A percentile compares a stretch with the other conserved stretches of the same genome.
Conservation (phyloP, 83 land plant genomes). For the Picea engelmannii region DNA sequence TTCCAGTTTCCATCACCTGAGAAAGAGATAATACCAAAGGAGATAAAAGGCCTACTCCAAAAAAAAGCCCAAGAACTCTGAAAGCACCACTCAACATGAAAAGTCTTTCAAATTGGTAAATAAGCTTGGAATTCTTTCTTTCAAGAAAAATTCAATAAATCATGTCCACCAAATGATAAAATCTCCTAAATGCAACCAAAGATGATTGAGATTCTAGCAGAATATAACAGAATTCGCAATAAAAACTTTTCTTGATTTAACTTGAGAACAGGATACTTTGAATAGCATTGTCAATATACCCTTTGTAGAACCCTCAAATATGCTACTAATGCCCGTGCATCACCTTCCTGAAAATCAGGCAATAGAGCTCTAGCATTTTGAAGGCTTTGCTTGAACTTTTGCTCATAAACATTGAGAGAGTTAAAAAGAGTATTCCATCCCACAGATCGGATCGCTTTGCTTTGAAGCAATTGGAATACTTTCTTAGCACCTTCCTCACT, state of each 20-base stretch:
- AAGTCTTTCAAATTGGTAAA: background rate
- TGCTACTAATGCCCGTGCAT: constrained; percentile 95
- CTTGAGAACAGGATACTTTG: background rate
- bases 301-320: constrained; percentile 84
- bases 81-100: background rate
- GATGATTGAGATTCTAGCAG: background rate
- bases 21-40: background rate
- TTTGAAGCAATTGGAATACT: constrained; percentile 88
- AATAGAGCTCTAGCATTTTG: constrained; percentile 73
- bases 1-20: constrained; percentile 90
- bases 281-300: constrained; percentile 34
- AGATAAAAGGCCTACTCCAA: background rate
- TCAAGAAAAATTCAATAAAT: constrained; percentile 1
- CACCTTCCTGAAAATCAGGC: constrained; percentile 91
- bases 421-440: constrained; percentile 91
- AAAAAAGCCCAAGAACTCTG: background rate
- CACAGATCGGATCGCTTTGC: constrained; percentile 76
- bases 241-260: background rate
- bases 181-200: background rate
- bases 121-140: background rate
- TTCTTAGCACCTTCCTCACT: constrained; percentile 88
- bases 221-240: background rate
- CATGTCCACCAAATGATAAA: background rate
- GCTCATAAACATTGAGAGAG: constrained; percentile 84
- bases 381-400: constrained; percentile 79